These are phyloP conservation scores for Euphorbia peplus DNA, from an alignment of 345 rosid genomes.

Conservation along the genomic window DNA sequence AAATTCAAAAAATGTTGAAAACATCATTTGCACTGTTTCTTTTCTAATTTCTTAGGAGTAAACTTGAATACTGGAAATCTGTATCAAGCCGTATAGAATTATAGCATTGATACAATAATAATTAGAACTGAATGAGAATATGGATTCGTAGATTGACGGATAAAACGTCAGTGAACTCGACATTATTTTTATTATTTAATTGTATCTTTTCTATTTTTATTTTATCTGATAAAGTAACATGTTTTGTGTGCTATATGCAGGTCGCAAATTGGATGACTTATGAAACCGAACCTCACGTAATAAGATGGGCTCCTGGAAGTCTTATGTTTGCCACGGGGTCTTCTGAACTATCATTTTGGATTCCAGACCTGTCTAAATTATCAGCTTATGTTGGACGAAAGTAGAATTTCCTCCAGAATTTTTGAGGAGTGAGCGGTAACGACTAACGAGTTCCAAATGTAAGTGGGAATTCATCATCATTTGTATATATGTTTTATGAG, in stretches of 20 bases:
- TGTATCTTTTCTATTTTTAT: neutral
- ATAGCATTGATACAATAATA: too few relatives aligned
- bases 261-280: constrained; percentile 81
- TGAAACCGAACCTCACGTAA: constrained; percentile 69
- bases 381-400: constrained; percentile 85
- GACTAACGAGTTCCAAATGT: neutral
- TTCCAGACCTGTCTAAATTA: constrained; percentile 85
- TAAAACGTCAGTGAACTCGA: neutral
- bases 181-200: neutral
- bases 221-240: neutral
- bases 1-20: too few relatives aligned
- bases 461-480: neutral
- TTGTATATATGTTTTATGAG: neutral
- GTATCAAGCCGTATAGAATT: too few relatives aligned
- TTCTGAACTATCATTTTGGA: constrained; percentile 77
- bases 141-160: neutral
- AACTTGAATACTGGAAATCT: neutral
- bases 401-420: constrained; percentile 6
- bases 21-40: too few relatives aligned
- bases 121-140: neutral
- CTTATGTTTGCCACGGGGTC: constrained; percentile 92
- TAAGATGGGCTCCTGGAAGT: constrained; percentile 94
- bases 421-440: neutral
- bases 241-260: constrained; percentile 26
- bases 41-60: too few relatives aligned